Evolutionary conservation across 768 basidiomycete species (phyloP), one percentile per base, ranked within the genome.

Genomic region (Phaeotremella skinneri): DNA sequence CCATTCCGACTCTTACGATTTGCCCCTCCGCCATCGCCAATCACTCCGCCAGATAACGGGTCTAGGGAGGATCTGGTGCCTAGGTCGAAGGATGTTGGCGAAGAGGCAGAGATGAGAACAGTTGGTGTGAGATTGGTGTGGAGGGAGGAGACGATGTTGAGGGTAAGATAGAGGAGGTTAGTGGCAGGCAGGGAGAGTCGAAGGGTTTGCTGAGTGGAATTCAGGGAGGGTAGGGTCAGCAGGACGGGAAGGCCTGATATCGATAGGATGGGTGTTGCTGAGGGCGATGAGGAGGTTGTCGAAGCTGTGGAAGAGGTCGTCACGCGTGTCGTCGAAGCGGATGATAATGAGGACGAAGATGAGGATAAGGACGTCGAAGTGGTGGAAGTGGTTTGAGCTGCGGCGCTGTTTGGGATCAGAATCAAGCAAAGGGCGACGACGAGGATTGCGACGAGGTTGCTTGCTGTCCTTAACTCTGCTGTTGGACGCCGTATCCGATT

Each of bases 111-210:
- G 21, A 73, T 21, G 3, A 66, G 51, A 26, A 67, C 52, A 5
- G 34, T 65, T 9, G 72, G 72, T 2, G 69, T 20, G 11, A 67
- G 42, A 11, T 66, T 62, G 5, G 56, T 49, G 50, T 72, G 64
- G 39, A 62, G 59, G 0, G 69, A 49, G 4, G 73, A 62, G 53
- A 70, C 71, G 48, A 75, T 60, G 30, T 70, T 70, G 61, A 77
- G 54, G 4, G 73, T 76, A 17, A 76, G 48, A 50, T 61, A 69
- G 13, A 73, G 41, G 13, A 59, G 41, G 6, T 49, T 26, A 3
- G 58, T 56, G 2, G 56, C 25, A 2, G 72, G 67, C 4, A 73
- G 34, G 37, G 47, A 43, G 7, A 73, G 47, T n/a, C 56, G 56
- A 4, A 70, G 34, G 2, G 51, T 13, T 6, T 63, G 67, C 0